phyloP scores from a whole-genome alignment of 495 filamentous ascomycete species.

The Filosporella fistucella region DNA sequence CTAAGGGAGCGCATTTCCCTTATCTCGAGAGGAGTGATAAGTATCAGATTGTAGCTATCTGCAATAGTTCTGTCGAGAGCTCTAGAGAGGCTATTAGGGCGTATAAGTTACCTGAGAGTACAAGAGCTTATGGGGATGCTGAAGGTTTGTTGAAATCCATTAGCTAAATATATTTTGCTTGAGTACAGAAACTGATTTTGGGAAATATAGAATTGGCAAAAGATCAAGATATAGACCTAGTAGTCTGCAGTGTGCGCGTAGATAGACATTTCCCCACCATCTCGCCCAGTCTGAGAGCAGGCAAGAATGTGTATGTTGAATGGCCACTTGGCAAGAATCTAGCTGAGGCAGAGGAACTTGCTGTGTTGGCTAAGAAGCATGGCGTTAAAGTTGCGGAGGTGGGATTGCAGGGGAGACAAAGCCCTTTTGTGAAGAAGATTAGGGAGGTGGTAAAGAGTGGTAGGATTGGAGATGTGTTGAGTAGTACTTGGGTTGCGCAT shows the following conservation, averaged over 20 bases:
- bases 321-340: slow-evolving; percentile 46
- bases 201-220: slow-evolving; percentile 24
- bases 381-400: slow-evolving; percentile 40
- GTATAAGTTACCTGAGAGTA: slow-evolving; percentile 36
- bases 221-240: slow-evolving; percentile 52
- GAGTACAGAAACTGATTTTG: background rate
- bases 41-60: slow-evolving; percentile 54
- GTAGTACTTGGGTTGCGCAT: slow-evolving; percentile 38
- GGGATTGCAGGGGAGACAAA: slow-evolving; percentile 44
- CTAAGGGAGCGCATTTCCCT: slow-evolving; percentile 49
- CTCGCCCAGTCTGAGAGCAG: slow-evolving; percentile 42
- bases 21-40: slow-evolving; percentile 40
- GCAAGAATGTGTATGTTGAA: slow-evolving; percentile 56
- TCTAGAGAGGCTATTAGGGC: slow-evolving; percentile 42
- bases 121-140: slow-evolving; percentile 47
- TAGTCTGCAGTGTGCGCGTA: slow-evolving; percentile 49
- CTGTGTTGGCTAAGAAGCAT: slow-evolving; percentile 27
- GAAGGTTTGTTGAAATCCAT: too few relatives aligned
- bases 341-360: slow-evolving; percentile 36
- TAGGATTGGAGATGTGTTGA: slow-evolving; percentile 50
- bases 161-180: slow-evolving; percentile 29
- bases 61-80: slow-evolving; percentile 46
- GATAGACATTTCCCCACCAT: slow-evolving; percentile 45
- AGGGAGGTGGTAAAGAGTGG: slow-evolving; percentile 40
- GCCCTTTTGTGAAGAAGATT: slow-evolving; percentile 38